A percentile compares a stretch with the other conserved stretches of the same genome.
These are phyloP conservation scores for Plasmodium gallinaceum DNA, from an alignment of 169 alveolate species.

Conservation along the genomic window DNA sequence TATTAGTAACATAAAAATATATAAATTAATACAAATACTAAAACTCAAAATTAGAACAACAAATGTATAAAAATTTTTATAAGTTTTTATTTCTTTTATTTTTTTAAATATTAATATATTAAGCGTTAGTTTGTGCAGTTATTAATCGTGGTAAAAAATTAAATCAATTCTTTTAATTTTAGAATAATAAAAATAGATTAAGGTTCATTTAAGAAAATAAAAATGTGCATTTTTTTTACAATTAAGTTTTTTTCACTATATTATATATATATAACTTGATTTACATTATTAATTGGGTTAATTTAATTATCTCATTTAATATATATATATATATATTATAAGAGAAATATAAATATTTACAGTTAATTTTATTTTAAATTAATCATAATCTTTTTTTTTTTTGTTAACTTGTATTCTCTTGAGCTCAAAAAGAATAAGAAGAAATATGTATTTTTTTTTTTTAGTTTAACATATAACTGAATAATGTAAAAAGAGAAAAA, in stretches of 20 bases:
- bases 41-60: too few species aligned
- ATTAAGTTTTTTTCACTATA: neutral
- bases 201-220: neutral
- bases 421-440: neutral
- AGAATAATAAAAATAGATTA: neutral
- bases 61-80: neutral
- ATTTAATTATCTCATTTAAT: too few species aligned
- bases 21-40: too few species aligned
- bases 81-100: neutral
- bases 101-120: neutral
- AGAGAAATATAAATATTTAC: too few species aligned
- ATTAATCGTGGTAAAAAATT: neutral
- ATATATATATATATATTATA: neutral
- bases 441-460: neutral
- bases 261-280: neutral
- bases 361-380: too few species aligned
- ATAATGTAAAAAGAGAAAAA: slow-evolving; percentile 39
- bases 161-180: neutral
- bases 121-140: neutral
- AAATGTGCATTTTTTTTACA: neutral
- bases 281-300: too few species aligned
- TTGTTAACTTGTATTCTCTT: neutral
- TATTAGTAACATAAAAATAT: too few species aligned
- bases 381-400: too few species aligned
- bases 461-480: neutral